Evolutionary conservation across 139 green algal genomes (phyloP), one percentile per base, ranked within the genome.

Genomic region (Chlorella vulgaris): DNA sequence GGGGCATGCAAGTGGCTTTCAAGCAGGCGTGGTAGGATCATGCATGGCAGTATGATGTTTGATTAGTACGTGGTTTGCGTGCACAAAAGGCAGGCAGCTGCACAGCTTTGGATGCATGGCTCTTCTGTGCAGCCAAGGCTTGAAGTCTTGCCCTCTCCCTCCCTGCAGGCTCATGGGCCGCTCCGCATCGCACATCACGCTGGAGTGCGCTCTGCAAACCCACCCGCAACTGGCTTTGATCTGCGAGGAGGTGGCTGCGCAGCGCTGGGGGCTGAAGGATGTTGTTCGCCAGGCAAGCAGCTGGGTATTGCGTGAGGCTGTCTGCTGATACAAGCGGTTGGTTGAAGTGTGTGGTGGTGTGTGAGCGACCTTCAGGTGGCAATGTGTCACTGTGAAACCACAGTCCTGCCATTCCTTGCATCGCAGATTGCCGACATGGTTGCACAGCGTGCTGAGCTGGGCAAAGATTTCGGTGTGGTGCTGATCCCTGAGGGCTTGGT

Each of bases 151-250:
- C n/a, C n/a, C n/a, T n/a, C n/a, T n/a, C n/a, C n/a, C n/a, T n/a
- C 21, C n/a, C 29, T 36, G 19, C 62, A 82, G 68, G 19, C 79
- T 94, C 1, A 94, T 94, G 89, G 90, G 90, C 24, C 82, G 91
- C 28, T 62, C 83, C 6, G 90, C 91, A 31, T 89, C 77, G 21
- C 91, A 94, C 81, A 84, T 94, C 36, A 91, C 91, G 29, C 88
- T 94, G 58, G 91, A 94, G 81, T 87, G 77, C 62, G 91, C 91
- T 39, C 83, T 94, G 69, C 90, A 94, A 70, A 92, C 86, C 13
- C 90, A 87, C 76, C 91, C 91, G 70, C 70, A 94, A 76, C 31
- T 89, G 19, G 83, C 90, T 0, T 50, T 94, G 43, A 90, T 94
- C 21, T 82, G 67, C 58, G 90, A 94, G 82, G 90, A 94, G 85